phyloP scores from a whole-genome alignment of 768 basidiomycete genomes.

The Gyrodon lividus region DNA sequence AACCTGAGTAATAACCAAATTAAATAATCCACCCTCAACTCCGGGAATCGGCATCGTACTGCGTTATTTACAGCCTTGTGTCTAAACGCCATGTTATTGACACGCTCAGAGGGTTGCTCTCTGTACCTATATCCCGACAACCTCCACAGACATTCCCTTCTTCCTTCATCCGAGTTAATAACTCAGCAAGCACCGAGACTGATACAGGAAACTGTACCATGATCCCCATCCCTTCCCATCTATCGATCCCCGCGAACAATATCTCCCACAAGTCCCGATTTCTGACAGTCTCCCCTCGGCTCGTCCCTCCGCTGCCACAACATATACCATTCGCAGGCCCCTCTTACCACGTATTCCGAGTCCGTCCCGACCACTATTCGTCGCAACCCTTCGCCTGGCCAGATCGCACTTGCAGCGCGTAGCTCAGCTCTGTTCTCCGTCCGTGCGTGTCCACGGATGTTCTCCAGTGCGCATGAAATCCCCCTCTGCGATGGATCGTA shows the following conservation, averaged over 20 bases:
- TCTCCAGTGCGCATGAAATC: background rate
- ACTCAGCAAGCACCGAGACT: too few species aligned
- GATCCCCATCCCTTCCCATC: conserved; percentile 2
- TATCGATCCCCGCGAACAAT: conserved; percentile 5
- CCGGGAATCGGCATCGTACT: too few species aligned
- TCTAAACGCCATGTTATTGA: too few species aligned
- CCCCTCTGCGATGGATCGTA: background rate
- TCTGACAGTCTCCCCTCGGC: conserved; percentile 8
- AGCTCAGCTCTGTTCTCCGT: conserved; percentile 38
- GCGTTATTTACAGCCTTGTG: too few species aligned
- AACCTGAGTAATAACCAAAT: too few species aligned
- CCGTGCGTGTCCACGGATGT: conserved; percentile 11
- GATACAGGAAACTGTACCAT: conserved; percentile 3
- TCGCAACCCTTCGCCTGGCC: conserved; percentile 30
- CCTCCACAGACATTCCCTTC: background rate
- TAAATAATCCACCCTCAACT: too few species aligned
- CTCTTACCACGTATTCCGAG: conserved; percentile 31
- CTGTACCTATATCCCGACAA: too few species aligned
- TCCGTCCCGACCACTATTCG: conserved; percentile 34
- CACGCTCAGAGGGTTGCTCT: too few species aligned
- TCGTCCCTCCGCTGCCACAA: conserved; percentile 21
- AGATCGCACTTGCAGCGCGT: conserved; percentile 25
- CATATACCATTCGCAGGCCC: conserved; percentile 20
- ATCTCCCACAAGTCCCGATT: conserved; percentile 13
- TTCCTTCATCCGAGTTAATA: background rate